These are phyloP conservation scores for Trypanosoma theileri DNA, from an alignment of 208 protist species.

Conservation along the genomic window DNA sequence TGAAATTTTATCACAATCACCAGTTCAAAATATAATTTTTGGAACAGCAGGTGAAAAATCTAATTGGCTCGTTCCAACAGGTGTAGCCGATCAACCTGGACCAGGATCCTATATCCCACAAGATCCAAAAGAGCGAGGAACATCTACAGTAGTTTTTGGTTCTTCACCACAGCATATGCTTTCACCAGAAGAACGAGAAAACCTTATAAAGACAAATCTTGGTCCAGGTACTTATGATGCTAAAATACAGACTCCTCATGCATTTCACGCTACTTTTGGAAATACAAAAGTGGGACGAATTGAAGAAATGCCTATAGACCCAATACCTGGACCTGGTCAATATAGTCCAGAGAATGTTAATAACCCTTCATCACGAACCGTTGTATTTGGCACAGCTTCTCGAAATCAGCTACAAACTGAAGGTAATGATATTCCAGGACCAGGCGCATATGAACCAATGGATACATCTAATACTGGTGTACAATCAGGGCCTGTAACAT, in stretches of 20 bases:
- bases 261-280: slow-evolving; percentile 29
- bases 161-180: slow-evolving; percentile 19
- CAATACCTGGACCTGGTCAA: slow-evolving; percentile 25
- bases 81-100: slow-evolving; percentile 30
- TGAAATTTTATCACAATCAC: slow-evolving; percentile 25
- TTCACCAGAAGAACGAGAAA: slow-evolving; percentile 19
- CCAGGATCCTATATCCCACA: slow-evolving; percentile 52
- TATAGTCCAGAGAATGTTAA: slow-evolving; percentile 7
- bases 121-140: slow-evolving; percentile 14
- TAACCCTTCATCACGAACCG: background rate
- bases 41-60: slow-evolving; percentile 18
- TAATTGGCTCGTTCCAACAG: slow-evolving; percentile 16
- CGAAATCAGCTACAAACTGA: slow-evolving; percentile 2
- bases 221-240: slow-evolving; percentile 58
- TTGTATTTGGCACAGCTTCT: slow-evolving; percentile 15
- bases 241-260: slow-evolving; percentile 9
- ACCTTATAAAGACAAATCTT: slow-evolving; percentile 10
- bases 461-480: background rate
- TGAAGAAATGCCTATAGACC: background rate
- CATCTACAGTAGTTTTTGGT: slow-evolving; percentile 30
- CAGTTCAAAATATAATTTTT: slow-evolving; percentile 8
- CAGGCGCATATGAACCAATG: slow-evolving; percentile 30
- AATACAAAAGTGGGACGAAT: background rate
- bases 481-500: slow-evolving; percentile 17
- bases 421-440: slow-evolving; percentile 33